Conservation (phyloP, 441 rosid genomes). For the Dalechampia spathulata region DNA sequence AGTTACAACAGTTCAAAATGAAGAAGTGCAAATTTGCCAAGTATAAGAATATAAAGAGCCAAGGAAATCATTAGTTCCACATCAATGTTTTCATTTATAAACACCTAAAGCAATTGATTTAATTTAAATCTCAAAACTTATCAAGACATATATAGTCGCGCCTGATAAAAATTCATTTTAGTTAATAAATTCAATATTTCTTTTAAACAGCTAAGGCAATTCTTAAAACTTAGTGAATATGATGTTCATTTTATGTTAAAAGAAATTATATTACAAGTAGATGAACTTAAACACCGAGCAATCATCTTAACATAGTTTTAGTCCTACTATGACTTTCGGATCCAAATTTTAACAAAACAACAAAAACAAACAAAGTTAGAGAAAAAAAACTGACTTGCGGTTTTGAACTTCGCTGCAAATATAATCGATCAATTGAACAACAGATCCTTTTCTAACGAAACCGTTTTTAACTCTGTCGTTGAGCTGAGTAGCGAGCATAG, state of each 20-base stretch:
- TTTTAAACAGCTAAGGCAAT: too few relatives aligned
- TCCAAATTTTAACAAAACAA: neutral
- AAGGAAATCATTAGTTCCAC: too few relatives aligned
- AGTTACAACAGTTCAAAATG: too few relatives aligned
- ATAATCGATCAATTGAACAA: conserved; percentile 73
- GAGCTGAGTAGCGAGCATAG: conserved; percentile 77
- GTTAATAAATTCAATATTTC: too few relatives aligned
- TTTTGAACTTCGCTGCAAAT: conserved; percentile 64
- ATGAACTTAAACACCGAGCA: neutral
- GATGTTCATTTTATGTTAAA: too few relatives aligned
- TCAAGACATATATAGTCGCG: neutral
- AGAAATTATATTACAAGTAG: neutral
- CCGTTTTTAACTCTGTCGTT: conserved; percentile 59
- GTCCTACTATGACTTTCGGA: neutral
- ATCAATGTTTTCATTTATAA: neutral
- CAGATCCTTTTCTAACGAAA: conserved; percentile 54
- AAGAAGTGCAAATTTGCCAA: too few relatives aligned
- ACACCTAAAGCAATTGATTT: neutral
- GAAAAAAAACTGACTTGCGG: conserved; percentile 43
- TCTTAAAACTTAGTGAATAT: too few relatives aligned
- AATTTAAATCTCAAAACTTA: neutral
- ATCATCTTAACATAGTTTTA: neutral
- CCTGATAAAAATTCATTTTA: too few relatives aligned
- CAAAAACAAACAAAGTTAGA: neutral
- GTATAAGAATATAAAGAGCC: too few relatives aligned